Evolutionary conservation across 441 rosid species (phyloP).

Genomic region (Adansonia gregorii): DNA sequence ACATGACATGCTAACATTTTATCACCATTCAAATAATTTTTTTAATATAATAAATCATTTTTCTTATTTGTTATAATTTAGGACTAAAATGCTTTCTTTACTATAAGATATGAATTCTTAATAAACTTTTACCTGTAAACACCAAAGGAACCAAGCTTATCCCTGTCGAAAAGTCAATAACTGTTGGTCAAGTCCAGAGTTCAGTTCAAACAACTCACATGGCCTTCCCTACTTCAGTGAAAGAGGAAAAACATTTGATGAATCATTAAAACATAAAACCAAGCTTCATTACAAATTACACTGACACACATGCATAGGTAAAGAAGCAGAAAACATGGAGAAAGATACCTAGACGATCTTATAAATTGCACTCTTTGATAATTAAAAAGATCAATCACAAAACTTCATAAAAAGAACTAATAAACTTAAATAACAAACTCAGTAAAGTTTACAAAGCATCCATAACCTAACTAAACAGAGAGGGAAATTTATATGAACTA

Average conservation of each 20-base stretch:
- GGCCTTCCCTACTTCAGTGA: constrained; percentile 44
- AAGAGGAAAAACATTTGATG: constrained; percentile 11
- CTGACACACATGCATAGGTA: background rate
- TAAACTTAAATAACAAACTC: background rate
- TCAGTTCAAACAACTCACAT: constrained; percentile 48
- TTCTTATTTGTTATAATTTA: too few species aligned
- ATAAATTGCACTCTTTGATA: background rate
- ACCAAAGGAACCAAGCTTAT: constrained; percentile 34
- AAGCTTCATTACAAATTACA: background rate
- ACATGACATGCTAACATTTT: too few species aligned
- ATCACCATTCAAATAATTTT: too few species aligned
- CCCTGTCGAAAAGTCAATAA: constrained; percentile 31
- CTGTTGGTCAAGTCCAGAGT: constrained; percentile 16
- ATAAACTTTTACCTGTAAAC: background rate
- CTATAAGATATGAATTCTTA: too few species aligned
- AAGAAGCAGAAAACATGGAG: background rate
- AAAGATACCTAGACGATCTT: too few species aligned
- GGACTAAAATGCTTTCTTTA: too few species aligned
- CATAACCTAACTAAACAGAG: too few species aligned
- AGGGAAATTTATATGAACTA: background rate
- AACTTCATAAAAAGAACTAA: background rate
- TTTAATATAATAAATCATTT: too few species aligned
- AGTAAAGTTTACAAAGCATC: background rate
- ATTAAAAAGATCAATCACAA: background rate
- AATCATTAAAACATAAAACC: background rate